Percentiles rank a stretch among this genome's conserved stretches.
phyloP scores from a whole-genome alignment of 306 rosid species.

The Castanospermum australe region DNA sequence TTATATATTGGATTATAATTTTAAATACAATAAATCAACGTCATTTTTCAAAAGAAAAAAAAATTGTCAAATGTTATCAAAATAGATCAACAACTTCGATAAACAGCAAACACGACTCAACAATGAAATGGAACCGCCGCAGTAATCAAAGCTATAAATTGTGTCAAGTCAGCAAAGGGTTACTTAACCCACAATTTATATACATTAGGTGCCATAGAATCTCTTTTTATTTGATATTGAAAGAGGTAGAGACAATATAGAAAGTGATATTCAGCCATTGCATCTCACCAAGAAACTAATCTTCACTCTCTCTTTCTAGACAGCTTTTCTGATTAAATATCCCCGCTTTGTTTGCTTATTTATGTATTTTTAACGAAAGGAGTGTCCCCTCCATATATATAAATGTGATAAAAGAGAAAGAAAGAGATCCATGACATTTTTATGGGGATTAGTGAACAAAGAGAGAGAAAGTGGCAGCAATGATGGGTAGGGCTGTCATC shows the following conservation, averaged over 20 bases:
- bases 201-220: conserved; percentile 22
- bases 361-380: conserved; percentile 23
- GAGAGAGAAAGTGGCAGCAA: conserved; percentile 57
- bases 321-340: conserved; percentile 27
- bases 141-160: not conserved
- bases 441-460: conserved; percentile 72
- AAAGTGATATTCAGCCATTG: conserved; percentile 25
- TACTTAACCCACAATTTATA: not conserved
- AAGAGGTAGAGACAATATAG: conserved; percentile 37
- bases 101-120: not conserved
- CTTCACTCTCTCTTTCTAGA: conserved; percentile 22
- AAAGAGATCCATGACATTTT: conserved; percentile 41
- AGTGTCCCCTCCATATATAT: not conserved
- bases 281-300: conserved; percentile 34
- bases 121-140: not conserved
- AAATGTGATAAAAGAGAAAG: conserved; percentile 16
- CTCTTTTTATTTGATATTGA: conserved; percentile 31
- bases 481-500: conserved; percentile 64
- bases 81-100: not conserved
- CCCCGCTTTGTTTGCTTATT: conserved; percentile 12
- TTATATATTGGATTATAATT: too few relatives aligned
- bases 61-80: too few relatives aligned
- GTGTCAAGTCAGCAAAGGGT: not conserved
- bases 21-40: not conserved
- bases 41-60: too few relatives aligned